Conservation (phyloP, 2,329 filamentous ascomycete species). For the Phialophora chinensis region DNA sequence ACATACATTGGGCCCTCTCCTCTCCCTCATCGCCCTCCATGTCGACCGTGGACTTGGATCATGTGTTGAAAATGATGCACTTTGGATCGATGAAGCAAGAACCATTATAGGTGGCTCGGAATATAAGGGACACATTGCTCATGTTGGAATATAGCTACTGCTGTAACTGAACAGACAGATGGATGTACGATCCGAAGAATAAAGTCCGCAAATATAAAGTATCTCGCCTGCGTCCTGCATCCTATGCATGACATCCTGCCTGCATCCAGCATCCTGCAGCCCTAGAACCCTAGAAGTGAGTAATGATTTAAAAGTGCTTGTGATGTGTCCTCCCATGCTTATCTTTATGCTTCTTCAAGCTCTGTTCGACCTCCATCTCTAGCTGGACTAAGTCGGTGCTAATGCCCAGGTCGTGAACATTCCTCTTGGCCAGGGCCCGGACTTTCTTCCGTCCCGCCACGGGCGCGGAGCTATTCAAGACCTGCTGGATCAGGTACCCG, state of each 20-base stretch:
- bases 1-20: too few species aligned
- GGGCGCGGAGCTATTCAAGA: slow-evolving; percentile 32
- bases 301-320: slow-evolving; percentile 23
- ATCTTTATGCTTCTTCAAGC: slow-evolving; percentile 11
- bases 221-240: too few species aligned
- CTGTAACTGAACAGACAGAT: too few species aligned
- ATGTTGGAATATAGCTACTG: too few species aligned
- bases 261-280: background rate
- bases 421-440: slow-evolving; percentile 24
- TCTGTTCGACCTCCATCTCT: background rate
- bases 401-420: background rate
- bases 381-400: slow-evolving; percentile 7
- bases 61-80: too few species aligned
- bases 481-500: slow-evolving; percentile 35
- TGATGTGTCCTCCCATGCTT: slow-evolving; percentile 22
- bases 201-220: background rate
- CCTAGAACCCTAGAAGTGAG: background rate
- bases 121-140: too few species aligned
- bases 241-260: too few species aligned
- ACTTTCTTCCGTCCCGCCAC: slow-evolving; percentile 32
- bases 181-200: background rate
- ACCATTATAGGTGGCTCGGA: too few species aligned
- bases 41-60: too few species aligned
- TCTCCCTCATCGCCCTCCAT: too few species aligned
- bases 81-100: too few species aligned